Conservation (phyloP, 192 early-diverging fungal species). For the Podila horticola region DNA sequence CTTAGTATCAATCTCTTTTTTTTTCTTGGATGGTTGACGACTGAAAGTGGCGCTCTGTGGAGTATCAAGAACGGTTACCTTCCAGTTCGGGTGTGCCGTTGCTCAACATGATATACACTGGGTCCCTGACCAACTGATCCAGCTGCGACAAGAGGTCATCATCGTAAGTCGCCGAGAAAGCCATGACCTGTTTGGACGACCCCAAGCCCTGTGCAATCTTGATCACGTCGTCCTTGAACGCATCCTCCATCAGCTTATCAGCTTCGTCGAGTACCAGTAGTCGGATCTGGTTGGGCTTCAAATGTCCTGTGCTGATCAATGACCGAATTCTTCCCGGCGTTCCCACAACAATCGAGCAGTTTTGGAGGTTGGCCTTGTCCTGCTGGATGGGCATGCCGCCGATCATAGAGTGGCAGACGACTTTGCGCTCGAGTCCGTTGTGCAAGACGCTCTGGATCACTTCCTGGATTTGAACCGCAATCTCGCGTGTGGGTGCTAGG, state of each 20-base stretch:
- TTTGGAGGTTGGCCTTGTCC: constrained; percentile 54
- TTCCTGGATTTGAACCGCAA: constrained; percentile 68
- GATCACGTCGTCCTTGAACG: constrained; percentile 48
- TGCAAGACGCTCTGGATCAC: constrained; percentile 58
- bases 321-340: constrained; percentile 60
- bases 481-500: constrained; percentile 70
- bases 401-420: constrained; percentile 61
- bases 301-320: constrained; percentile 49
- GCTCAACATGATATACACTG: constrained; percentile 60
- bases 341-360: constrained; percentile 64
- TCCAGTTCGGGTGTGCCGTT: constrained; percentile 60
- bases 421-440: constrained; percentile 18
- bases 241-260: constrained; percentile 67
- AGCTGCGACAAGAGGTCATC: constrained; percentile 53
- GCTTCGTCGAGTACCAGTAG: constrained; percentile 70
- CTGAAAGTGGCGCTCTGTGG: neutral
- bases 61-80: constrained; percentile 36
- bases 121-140: constrained; percentile 53
- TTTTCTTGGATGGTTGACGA: no score
- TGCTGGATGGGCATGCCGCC: constrained; percentile 61
- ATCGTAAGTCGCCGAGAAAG: constrained; percentile 71
- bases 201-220: constrained; percentile 53
- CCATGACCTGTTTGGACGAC: constrained; percentile 60
- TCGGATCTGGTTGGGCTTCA: constrained; percentile 51
- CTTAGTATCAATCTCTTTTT: no score